Conservation (phyloP, 1,284 basidiomycete species). For the Volvariella volvacea region DNA sequence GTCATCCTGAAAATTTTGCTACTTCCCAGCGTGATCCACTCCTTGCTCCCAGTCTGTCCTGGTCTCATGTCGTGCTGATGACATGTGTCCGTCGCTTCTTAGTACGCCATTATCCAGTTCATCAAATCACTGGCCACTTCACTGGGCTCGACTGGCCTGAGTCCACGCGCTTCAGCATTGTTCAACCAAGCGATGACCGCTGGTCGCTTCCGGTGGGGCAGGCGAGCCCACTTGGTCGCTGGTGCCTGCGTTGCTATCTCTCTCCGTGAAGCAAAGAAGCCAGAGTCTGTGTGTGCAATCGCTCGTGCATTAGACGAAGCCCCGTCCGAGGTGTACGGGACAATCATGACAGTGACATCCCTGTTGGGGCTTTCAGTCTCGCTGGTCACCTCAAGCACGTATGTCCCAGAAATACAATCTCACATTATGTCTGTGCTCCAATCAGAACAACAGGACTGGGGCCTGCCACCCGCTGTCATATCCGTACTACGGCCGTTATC, state of each 20-base stretch:
- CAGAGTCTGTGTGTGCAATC: conserved; percentile 60
- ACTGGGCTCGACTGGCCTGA: conserved; percentile 47
- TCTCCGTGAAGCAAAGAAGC: conserved; percentile 57
- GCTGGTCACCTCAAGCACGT: conserved; percentile 32
- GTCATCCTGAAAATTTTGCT: conserved; percentile 16
- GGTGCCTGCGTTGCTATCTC: conserved; percentile 62
- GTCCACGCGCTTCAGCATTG: conserved; percentile 53
- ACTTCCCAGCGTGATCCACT: conserved; percentile 6
- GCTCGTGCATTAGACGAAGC: conserved; percentile 56
- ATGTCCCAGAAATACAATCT: conserved; percentile 37
- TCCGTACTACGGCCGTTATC: conserved; percentile 34
- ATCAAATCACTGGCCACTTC: conserved; percentile 51
- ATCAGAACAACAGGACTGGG: conserved; percentile 20
- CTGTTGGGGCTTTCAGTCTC: conserved; percentile 40
- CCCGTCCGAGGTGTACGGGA: conserved; percentile 43
- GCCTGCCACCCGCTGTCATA: conserved; percentile 30
- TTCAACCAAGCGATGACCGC: conserved; percentile 58
- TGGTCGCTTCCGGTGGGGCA: conserved; percentile 60
- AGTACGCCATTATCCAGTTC: conserved; percentile 58
- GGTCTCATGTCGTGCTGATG: conserved; percentile 9
- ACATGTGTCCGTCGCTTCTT: conserved; percentile 12
- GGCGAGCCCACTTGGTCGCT: conserved; percentile 56
- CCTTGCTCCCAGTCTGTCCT: conserved; percentile 11
- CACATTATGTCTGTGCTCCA: conserved; percentile 34
- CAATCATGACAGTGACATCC: conserved; percentile 45